Evolutionary conservation across 2,329 filamentous ascomycete genomes (phyloP).

Genomic region (Byssothecium circinans): DNA sequence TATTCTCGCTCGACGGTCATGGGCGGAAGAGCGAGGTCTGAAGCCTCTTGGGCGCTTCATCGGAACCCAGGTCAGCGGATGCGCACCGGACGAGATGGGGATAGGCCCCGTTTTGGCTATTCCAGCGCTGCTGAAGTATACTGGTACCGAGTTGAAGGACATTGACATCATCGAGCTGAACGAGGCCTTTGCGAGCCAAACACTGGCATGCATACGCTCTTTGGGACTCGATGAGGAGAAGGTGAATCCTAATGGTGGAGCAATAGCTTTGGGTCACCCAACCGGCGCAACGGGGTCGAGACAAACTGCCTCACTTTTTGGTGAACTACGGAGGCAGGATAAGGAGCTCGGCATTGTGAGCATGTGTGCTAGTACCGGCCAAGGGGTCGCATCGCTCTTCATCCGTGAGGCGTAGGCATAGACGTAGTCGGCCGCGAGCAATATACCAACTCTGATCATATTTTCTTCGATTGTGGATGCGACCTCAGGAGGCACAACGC

Average conservation of each 20-base stretch:
- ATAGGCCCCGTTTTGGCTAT: constrained; percentile 76
- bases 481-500: background rate
- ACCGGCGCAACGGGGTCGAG: constrained; percentile 73
- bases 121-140: constrained; percentile 78
- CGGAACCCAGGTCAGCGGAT: constrained; percentile 84
- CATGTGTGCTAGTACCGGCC: constrained; percentile 65
- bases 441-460: too few relatives aligned
- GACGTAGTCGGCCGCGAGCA: too few relatives aligned
- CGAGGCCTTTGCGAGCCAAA: constrained; percentile 97
- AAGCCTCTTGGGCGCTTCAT: constrained; percentile 93
- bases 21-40: constrained; percentile 80
- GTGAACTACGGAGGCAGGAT: constrained; percentile 66
- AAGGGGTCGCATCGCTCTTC: constrained; percentile 36
- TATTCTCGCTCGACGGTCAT: constrained; percentile 89
- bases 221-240: constrained; percentile 71
- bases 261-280: constrained; percentile 80
- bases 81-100: constrained; percentile 94
- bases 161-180: constrained; percentile 91
- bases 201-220: constrained; percentile 76
- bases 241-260: constrained; percentile 79
- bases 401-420: constrained; percentile 27
- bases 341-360: constrained; percentile 82
- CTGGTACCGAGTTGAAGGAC: constrained; percentile 75
- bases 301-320: constrained; percentile 81
- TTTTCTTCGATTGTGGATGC: too few relatives aligned